Conservation (phyloP, 352 stramenopile species). For the Thalassiosira pacifica region DNA sequence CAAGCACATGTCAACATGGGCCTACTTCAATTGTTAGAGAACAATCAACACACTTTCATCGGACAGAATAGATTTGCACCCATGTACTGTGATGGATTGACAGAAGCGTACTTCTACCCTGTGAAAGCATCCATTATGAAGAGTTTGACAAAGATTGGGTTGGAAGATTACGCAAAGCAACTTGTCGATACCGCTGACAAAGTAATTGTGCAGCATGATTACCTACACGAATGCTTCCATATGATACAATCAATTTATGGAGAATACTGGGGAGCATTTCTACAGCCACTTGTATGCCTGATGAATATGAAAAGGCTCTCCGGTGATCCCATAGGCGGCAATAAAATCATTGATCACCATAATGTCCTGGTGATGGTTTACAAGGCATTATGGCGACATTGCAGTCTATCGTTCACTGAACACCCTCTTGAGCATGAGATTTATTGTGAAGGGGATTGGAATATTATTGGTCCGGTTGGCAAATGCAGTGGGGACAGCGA, state of each 20-base stretch:
- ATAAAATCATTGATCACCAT: slow-evolving; percentile 31
- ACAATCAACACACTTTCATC: not conserved
- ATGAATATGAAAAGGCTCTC: not conserved
- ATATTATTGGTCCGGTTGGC: no score
- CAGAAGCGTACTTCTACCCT: not conserved
- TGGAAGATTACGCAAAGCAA: slow-evolving; percentile 23
- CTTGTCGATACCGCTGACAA: not conserved
- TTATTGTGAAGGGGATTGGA: no score
- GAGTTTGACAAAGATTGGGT: slow-evolving; percentile 31
- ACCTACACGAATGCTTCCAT: slow-evolving; percentile 26
- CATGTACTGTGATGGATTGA: slow-evolving; percentile 2
- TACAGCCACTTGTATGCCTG: slow-evolving; percentile 17
- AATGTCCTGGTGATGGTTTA: slow-evolving; percentile 20
- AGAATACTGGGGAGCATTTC: slow-evolving; percentile 15
- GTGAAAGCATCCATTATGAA: not conserved
- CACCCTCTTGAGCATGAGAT: no score
- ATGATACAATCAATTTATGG: slow-evolving; percentile 18
- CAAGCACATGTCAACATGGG: slow-evolving; percentile 26
- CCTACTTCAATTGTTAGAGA: not conserved
- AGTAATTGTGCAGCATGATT: slow-evolving; percentile 28
- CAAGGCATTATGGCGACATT: not conserved
- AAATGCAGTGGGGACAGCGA: no score
- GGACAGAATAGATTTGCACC: not conserved
- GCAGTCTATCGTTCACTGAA: no score
- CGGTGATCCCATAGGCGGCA: slow-evolving; percentile 1